Percentiles rank a stretch among this genome's conserved stretches.
Evolutionary conservation across 257 asterid species (phyloP).

Genomic region (Anisodus acutangulus): DNA sequence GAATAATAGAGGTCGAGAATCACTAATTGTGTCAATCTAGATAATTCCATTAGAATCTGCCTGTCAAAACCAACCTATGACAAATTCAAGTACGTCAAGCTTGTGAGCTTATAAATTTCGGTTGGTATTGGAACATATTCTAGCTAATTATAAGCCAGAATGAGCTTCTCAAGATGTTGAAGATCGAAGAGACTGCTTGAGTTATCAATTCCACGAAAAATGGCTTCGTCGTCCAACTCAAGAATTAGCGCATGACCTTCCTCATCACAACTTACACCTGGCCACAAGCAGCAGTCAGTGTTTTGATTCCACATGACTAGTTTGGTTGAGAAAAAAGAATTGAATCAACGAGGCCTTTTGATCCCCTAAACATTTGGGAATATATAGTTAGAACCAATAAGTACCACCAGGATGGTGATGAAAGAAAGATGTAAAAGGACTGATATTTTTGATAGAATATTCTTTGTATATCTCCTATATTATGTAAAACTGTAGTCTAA

Average conservation of each 20-base stretch:
- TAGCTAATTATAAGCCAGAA: slow-evolving; percentile 55
- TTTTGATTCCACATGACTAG: slow-evolving; percentile 46
- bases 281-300: slow-evolving; percentile 67
- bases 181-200: slow-evolving; percentile 52
- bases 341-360: slow-evolving; percentile 32
- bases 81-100: slow-evolving; percentile 52
- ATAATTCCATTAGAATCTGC: slow-evolving; percentile 48
- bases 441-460: not conserved
- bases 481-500: no score
- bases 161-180: slow-evolving; percentile 48
- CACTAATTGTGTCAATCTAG: slow-evolving; percentile 41
- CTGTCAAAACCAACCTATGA: slow-evolving; percentile 60
- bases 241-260: slow-evolving; percentile 55
- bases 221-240: slow-evolving; percentile 46
- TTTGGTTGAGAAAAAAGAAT: slow-evolving; percentile 20
- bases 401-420: not conserved
- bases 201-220: slow-evolving; percentile 43
- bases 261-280: slow-evolving; percentile 60
- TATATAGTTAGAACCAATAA: not conserved
- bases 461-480: no score
- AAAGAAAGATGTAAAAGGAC: not conserved
- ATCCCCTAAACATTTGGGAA: slow-evolving; percentile 28
- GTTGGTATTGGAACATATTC: slow-evolving; percentile 43
- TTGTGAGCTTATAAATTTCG: slow-evolving; percentile 43
- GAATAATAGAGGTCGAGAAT: slow-evolving; percentile 52